Base-by-base conservation (phyloP, 2,329 filamentous ascomycete genomes). In the Zalaria obscura region DNA sequence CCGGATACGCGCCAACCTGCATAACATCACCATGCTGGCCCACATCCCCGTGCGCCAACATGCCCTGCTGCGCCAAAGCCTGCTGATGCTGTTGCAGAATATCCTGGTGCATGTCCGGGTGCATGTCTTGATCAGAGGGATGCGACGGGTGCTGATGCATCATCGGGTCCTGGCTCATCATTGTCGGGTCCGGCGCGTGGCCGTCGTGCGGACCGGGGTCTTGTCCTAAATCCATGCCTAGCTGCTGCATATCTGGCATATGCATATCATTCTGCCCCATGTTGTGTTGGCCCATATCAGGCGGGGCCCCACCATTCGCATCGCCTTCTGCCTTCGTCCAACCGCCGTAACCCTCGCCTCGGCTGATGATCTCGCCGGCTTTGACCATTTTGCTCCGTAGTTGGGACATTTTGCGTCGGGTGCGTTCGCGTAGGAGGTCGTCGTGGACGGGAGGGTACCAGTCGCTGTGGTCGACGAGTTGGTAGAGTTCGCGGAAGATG, bases 371-470 rank as follows among this genome's bases (percentile, higher is more conserved):
- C 44, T 60, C 57, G 27, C 57, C 57, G n/a, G 53, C 56, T 51
- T 59, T 59, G 39, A 56, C 54, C 57, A 60, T 60, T 46, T 59
- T 59, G 32, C 53, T 54, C 31, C 57, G 52, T n/a, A 60, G 46
- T 40, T 59, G 56, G 6, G 51, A 54, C 56, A 60, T 59, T 44
- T 60, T 60, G 27, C 56, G 52, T 47, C 59, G 58, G 48, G 55
- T 59, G 39, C 57, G 55, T 40, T 60, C 57, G 18, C 57, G 55
- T 26, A 60, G 47, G 40, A 58, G 45, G 37, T 59, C 57, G 38
- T 59, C 57, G 46, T 60, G 57, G 5, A 56, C 46, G 7, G 51
- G 48, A 5, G 53, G 52, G 6, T 50, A 45, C 57, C 57, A 60
- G 36, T 60, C 57, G 39, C 36, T 48, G 37, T 54, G 50, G 36